Evolutionary conservation across 768 basidiomycete species (phyloP), one percentile per base, ranked within the genome.

Genomic region (Grammothele lineata): DNA sequence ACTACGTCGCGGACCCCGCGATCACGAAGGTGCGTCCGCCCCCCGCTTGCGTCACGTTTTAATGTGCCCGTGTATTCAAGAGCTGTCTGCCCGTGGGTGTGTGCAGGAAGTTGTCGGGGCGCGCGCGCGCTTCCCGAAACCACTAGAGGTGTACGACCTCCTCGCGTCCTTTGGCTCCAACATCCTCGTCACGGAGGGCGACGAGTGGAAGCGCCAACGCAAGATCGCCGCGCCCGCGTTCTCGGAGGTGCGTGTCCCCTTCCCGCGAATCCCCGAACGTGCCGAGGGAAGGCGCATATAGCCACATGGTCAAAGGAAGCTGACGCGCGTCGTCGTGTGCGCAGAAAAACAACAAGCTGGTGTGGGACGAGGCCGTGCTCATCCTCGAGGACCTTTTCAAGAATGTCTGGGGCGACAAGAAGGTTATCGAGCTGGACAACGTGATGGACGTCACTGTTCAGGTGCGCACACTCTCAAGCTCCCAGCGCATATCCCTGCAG

Each of bases 171-270:
- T 74, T 56, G 83, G 83, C 2, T 57, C 56, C 9, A 87, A 85
- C 52, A 78, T 85, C 34, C 73, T 85, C 19, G 73, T 72, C 1
- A 78, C 79, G 0, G 83, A 85, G 55, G 76, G 75, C 30, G 74
- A 78, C 3, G 71, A 77, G 50, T 85, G 82, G 82, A 81, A 81
- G 58, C 74, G 74, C 25, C 81, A 80, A 51, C 64, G 81, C 39
- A 80, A 77, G 57, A 73, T 85, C 30, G 66, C 74, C 14, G 77
- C 78, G 0, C 80, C 82, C 15, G 74, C 78, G 0, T 85, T 84
- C 57, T 78, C 78, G 7, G 81, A 83, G 58, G 79, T 80, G 12
- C 17, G 48, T 32, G 7, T 24, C 23, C 33, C 23, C 26, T n/a
- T n/a, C n/a, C n/a, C n/a, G n/a, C n/a, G 30, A 42, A 46, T 12